Evolutionary conservation across 2,329 filamentous ascomycete species (phyloP).

Genomic region (Claviceps sp.): DNA sequence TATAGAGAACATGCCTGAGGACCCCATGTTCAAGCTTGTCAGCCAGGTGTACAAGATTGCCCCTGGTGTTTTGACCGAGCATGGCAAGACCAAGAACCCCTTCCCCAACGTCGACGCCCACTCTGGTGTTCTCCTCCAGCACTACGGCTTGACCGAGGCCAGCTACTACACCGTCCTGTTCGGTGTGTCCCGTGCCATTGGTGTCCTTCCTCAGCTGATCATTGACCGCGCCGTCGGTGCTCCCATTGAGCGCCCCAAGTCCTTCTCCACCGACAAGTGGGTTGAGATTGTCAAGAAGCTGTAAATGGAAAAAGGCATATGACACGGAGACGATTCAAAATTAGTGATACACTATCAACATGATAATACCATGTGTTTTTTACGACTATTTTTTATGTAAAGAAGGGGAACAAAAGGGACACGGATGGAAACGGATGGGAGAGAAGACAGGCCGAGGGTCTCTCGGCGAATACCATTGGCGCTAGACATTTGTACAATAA

Average conservation of each 20-base stretch:
- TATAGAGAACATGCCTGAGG: slow-evolving; percentile 71
- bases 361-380: neutral
- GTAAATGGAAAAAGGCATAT: slow-evolving; percentile 36
- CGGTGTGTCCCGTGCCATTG: slow-evolving; percentile 93
- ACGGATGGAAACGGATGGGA: neutral
- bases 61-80: slow-evolving; percentile 91
- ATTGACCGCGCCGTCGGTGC: slow-evolving; percentile 96
- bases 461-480: slow-evolving; percentile 10
- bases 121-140: slow-evolving; percentile 97
- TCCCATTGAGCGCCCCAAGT: slow-evolving; percentile 97
- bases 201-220: slow-evolving; percentile 98
- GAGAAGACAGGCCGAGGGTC: slow-evolving; percentile 8
- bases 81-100: slow-evolving; percentile 99
- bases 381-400: neutral
- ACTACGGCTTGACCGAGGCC: slow-evolving; percentile 97
- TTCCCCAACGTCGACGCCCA: slow-evolving; percentile 98
- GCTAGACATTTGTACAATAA: slow-evolving; percentile 13
- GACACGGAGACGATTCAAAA: neutral
- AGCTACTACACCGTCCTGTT: slow-evolving; percentile 99
- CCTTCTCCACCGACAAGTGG: slow-evolving; percentile 94
- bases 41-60: slow-evolving; percentile 99
- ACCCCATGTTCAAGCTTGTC: slow-evolving; percentile 99
- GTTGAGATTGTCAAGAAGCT: slow-evolving; percentile 86
- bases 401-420: neutral
- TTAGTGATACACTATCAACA: neutral